These are phyloP conservation scores for Beauveria medogensis DNA, from an alignment of 2,329 filamentous ascomycete genomes.

Conservation along the genomic window DNA sequence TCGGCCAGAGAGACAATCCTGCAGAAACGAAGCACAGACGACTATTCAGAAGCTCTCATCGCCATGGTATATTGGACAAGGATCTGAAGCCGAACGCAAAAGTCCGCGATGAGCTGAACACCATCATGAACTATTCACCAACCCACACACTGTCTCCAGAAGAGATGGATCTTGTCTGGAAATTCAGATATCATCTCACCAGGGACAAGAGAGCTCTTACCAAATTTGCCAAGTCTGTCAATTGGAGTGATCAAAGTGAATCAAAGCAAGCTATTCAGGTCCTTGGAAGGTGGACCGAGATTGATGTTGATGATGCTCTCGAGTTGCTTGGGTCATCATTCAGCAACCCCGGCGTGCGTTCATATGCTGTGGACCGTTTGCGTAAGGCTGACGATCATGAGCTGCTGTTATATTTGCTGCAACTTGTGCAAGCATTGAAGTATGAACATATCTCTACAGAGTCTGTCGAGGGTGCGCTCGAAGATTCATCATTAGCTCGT, in stretches of 20 bases:
- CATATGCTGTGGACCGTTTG: conserved; percentile 86
- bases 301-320: conserved; percentile 92
- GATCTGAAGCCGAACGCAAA: conserved; percentile 95
- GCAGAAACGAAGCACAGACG: conserved; percentile 91
- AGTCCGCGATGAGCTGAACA: conserved; percentile 85
- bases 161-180: conserved; percentile 95
- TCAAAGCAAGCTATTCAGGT: conserved; percentile 84
- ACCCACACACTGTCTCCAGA: conserved; percentile 81
- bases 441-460: conserved; percentile 70
- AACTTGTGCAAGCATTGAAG: conserved; percentile 92
- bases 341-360: conserved; percentile 77
- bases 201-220: conserved; percentile 87
- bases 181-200: conserved; percentile 89
- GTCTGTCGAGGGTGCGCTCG: conserved; percentile 45
- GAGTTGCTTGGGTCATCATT: conserved; percentile 90
- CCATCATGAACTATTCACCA: conserved; percentile 85
- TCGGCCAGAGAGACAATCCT: conserved; percentile 82
- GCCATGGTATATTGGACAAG: conserved; percentile 89
- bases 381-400: conserved; percentile 91
- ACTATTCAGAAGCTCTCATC: conserved; percentile 78
- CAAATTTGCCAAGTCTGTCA: conserved; percentile 96
- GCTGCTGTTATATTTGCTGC: conserved; percentile 80
- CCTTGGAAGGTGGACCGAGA: conserved; percentile 87
- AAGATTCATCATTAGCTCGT: conserved; percentile 76
- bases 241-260: conserved; percentile 82